These are phyloP conservation scores for Nepenthes gracilis DNA, from an alignment of 148 eudicot genomes.

Conservation along the genomic window DNA sequence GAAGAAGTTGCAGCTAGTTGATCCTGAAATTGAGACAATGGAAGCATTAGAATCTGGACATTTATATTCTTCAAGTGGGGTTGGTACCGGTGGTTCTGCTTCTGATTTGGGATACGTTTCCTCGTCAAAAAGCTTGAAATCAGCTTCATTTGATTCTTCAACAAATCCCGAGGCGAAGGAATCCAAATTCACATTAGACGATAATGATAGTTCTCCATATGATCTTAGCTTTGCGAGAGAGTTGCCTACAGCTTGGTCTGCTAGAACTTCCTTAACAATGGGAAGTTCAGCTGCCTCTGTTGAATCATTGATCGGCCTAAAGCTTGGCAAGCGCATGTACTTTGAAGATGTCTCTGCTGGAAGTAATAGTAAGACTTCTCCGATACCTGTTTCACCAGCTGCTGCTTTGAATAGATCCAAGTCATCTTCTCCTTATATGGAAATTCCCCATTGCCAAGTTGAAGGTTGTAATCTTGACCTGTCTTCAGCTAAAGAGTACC, in stretches of 20 bases:
- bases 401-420: conserved; percentile 40
- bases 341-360: conserved; percentile 48
- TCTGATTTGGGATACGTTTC: conserved; percentile 60
- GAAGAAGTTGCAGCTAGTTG: conserved; percentile 41
- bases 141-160: conserved; percentile 67
- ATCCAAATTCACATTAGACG: conserved; percentile 28
- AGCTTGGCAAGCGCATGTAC: conserved; percentile 78
- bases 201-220: conserved; percentile 29
- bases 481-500: conserved; percentile 78
- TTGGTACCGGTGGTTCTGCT: conserved; percentile 31
- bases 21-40: conserved; percentile 51
- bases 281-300: conserved; percentile 61
- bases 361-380: conserved; percentile 27
- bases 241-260: conserved; percentile 3
- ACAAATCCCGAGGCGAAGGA: conserved; percentile 30
- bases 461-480: conserved; percentile 87
- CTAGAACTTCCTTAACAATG: conserved; percentile 1
- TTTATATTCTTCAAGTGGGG: conserved; percentile 42
- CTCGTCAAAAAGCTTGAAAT: conserved; percentile 66
- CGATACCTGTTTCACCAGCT: conserved; percentile 25
- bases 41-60: conserved; percentile 61
- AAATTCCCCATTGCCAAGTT: conserved; percentile 61
- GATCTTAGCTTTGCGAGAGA: conserved; percentile 37
- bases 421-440: conserved; percentile 25
- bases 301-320: conserved; percentile 67